These are phyloP conservation scores for Acorus calamus DNA, from an alignment of 106 monocot species.

Conservation along the genomic window DNA sequence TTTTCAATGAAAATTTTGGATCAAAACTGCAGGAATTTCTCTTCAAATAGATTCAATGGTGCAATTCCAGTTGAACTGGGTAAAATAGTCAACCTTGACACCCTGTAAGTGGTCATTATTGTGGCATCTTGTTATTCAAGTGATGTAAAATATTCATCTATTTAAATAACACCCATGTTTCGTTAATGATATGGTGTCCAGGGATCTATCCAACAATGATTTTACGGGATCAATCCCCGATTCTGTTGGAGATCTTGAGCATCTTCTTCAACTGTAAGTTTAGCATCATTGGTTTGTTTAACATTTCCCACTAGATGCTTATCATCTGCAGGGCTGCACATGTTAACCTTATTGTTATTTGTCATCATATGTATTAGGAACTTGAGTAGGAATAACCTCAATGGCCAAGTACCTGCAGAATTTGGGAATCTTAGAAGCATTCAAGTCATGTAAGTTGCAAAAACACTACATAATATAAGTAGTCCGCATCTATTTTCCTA, in stretches of 20 bases:
- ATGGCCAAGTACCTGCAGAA: slow-evolving; percentile 57
- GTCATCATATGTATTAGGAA: slow-evolving; percentile 30
- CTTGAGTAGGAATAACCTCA: slow-evolving; percentile 66
- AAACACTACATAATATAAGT: too few relatives aligned
- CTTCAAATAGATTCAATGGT: slow-evolving; percentile 78
- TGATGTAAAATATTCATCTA: too few relatives aligned
- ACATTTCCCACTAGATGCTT: neutral
- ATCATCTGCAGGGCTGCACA: neutral
- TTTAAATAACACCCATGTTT: too few relatives aligned
- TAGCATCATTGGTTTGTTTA: neutral
- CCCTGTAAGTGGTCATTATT: slow-evolving; percentile 42
- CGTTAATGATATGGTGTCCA: slow-evolving; percentile 5
- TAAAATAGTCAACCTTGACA: slow-evolving; percentile 81
- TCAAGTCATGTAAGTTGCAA: slow-evolving; percentile 65
- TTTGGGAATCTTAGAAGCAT: slow-evolving; percentile 94
- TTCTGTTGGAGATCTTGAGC: slow-evolving; percentile 89
- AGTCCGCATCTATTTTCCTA: too few relatives aligned
- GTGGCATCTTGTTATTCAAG: neutral
- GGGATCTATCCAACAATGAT: slow-evolving; percentile 80
- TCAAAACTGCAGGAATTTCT: slow-evolving; percentile 60
- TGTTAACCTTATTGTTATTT: neutral
- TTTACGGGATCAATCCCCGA: slow-evolving; percentile 76
- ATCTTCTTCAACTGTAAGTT: slow-evolving; percentile 84
- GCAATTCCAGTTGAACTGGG: slow-evolving; percentile 71
- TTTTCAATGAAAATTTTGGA: neutral